Evolutionary conservation across 148 eudicot species (phyloP), one percentile per base, ranked within the genome.

Genomic region (Limonium bicolor): DNA sequence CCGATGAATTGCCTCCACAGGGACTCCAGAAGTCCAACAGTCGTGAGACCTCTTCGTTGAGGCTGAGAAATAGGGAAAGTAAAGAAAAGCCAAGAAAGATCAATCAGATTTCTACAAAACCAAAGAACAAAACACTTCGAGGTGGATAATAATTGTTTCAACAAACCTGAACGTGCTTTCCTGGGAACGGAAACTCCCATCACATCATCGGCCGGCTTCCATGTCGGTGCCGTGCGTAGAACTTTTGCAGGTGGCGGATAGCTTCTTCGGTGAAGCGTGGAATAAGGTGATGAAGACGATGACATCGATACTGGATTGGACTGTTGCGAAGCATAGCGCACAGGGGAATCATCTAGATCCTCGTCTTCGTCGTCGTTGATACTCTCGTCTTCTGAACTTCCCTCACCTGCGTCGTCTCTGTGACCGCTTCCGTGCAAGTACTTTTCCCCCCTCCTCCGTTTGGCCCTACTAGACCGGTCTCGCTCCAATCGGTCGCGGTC

Each of bases 201-300:
- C 87, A 84, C 71, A 43, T 90, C 95, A 39, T 88, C 94, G 0
- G 87, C 70, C 0, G 95, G 53, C 56, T 76, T 88, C 92, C 94
- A 88, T 0, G 77, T 65, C 5, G 81, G 76, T 27, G 63, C 68
- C 6, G 70, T 73, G 20, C 70, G 48, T 18, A 57, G 64, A 22
- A 73, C 63, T 62, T 82, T 86, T 0, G 62, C 9, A 34, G 62
- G 68, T 12, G 76, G 78, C 1, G 90, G 94, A 47, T 60, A 83
- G 43, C 75, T 80, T 34, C 77, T 87, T 60, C 96, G 67, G 20
- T 72, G 73, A 44, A 53, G 68, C 4, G 46, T 66, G 7, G 62
- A 47, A 24, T 53, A 37, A 25, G 69, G 39, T 7, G 64, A 44
- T 7, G 62, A 43, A 11, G 54, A 26, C 12, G 76, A 41, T 17